phyloP scores from a whole-genome alignment of 2,329 filamentous ascomycete genomes.

The Pseudopithomyces chartarum region DNA sequence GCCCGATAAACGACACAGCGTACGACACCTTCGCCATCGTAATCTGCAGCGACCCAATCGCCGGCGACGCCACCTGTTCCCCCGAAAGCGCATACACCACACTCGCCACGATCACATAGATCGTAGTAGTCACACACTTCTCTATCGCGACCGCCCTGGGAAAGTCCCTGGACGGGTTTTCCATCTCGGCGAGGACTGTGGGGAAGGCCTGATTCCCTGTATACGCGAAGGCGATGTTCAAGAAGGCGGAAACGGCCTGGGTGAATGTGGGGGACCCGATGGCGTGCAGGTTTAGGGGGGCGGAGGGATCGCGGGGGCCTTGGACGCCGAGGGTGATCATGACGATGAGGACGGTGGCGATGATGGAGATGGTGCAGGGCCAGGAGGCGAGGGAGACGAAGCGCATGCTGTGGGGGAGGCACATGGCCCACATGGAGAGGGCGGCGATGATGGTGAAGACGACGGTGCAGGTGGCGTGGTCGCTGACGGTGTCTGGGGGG shows the following conservation, averaged over 20 bases:
- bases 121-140: no score
- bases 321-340: constrained; percentile 32
- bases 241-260: constrained; percentile 16
- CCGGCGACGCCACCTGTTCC: constrained; percentile 30
- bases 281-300: constrained; percentile 29
- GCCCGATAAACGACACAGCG: constrained; percentile 25
- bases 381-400: background rate
- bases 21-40: constrained; percentile 30
- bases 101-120: constrained; percentile 11
- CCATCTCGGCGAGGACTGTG: constrained; percentile 31
- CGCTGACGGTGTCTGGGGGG: constrained; percentile 18
- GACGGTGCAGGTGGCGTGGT: constrained; percentile 33
- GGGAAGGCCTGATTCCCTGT: constrained; percentile 33
- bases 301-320: constrained; percentile 9
- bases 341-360: constrained; percentile 19
- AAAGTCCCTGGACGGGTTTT: constrained; percentile 30
- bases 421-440: constrained; percentile 29
- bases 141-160: constrained; percentile 31
- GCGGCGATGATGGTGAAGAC: constrained; percentile 24
- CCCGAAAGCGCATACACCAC: constrained; percentile 30
- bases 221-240: constrained; percentile 33
- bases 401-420: constrained; percentile 31
- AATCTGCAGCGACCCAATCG: constrained; percentile 25
- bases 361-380: background rate
- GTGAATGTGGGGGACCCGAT: constrained; percentile 27